Conservation (phyloP, 352 stramenopile genomes). For the Stramenopiles sp. region DNA sequence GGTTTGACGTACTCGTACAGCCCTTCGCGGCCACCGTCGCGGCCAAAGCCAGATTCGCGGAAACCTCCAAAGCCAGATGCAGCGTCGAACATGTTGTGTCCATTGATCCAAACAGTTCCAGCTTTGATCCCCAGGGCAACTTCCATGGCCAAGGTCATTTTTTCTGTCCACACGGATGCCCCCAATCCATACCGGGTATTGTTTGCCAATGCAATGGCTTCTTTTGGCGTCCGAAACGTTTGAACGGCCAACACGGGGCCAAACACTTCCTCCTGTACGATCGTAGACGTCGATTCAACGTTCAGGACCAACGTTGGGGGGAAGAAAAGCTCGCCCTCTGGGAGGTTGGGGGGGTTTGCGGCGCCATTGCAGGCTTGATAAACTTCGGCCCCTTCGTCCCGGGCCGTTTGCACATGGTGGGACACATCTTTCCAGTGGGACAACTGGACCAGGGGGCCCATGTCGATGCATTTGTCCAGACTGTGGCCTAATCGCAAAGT, state of each 20-base stretch:
- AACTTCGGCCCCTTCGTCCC: no score
- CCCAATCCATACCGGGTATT: constrained; percentile 58
- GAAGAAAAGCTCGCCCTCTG: constrained; percentile 28
- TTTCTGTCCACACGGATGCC: constrained; percentile 36
- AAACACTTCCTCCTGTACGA: constrained; percentile 72
- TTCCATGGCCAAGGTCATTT: constrained; percentile 27
- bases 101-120: constrained; percentile 43
- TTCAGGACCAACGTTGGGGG: constrained; percentile 28
- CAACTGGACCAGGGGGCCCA: background rate
- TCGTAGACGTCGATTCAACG: constrained; percentile 50
- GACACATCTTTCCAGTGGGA: background rate
- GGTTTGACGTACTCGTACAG: constrained; percentile 52
- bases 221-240: constrained; percentile 62
- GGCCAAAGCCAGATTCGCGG: constrained; percentile 56
- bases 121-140: constrained; percentile 28
- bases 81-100: constrained; percentile 56
- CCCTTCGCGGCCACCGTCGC: constrained; percentile 45
- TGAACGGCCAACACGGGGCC: constrained; percentile 63
- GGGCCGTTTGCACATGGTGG: no score
- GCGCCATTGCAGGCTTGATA: no score
- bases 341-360: no score
- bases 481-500: no score
- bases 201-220: constrained; percentile 61
- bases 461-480: no score
- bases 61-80: constrained; percentile 48